Percentiles rank a stretch among this genome's conserved stretches.
Conservation (phyloP, 208 protist species). For the Leishmania braziliensis region DNA sequence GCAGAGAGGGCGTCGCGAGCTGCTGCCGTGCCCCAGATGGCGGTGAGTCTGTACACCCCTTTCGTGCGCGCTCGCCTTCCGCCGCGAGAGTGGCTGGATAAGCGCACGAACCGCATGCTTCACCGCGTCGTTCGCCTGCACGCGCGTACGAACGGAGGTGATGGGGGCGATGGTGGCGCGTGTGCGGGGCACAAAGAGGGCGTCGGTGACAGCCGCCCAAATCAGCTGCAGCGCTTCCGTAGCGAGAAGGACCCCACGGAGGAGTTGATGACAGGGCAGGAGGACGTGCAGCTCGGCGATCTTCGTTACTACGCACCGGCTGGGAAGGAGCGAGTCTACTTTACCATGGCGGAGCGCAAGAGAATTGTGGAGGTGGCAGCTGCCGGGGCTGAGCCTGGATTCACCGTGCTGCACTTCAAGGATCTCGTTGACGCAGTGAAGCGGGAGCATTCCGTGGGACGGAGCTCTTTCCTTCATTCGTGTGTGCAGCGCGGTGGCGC, state of each 20-base stretch:
- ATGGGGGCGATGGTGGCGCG: not conserved
- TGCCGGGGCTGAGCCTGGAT: slow-evolving; percentile 39
- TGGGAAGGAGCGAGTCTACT: slow-evolving; percentile 36
- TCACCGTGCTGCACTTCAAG: slow-evolving; percentile 86
- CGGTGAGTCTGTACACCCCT: slow-evolving; percentile 69
- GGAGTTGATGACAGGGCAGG: not conserved
- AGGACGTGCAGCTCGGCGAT: slow-evolving; percentile 14
- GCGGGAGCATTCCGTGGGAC: slow-evolving; percentile 50
- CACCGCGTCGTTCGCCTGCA: slow-evolving; percentile 39
- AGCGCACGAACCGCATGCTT: slow-evolving; percentile 51
- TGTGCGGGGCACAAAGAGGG: not conserved
- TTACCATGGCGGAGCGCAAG: slow-evolving; percentile 45
- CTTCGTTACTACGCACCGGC: slow-evolving; percentile 28
- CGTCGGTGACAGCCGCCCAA: not conserved
- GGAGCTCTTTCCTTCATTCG: slow-evolving; percentile 59
- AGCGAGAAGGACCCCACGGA: not conserved
- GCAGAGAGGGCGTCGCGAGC: slow-evolving; percentile 17
- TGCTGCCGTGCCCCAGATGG: slow-evolving; percentile 53
- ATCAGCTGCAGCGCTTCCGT: not conserved
- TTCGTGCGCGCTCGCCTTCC: slow-evolving; percentile 38
- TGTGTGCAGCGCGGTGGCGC: slow-evolving; percentile 42
- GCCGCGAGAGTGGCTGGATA: slow-evolving; percentile 44
- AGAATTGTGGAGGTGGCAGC: slow-evolving; percentile 39
- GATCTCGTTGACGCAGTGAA: slow-evolving; percentile 40
- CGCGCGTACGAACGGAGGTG: slow-evolving; percentile 1